Conservation (phyloP, 2,329 filamentous ascomycete species). For the Alternaria sp. region DNA sequence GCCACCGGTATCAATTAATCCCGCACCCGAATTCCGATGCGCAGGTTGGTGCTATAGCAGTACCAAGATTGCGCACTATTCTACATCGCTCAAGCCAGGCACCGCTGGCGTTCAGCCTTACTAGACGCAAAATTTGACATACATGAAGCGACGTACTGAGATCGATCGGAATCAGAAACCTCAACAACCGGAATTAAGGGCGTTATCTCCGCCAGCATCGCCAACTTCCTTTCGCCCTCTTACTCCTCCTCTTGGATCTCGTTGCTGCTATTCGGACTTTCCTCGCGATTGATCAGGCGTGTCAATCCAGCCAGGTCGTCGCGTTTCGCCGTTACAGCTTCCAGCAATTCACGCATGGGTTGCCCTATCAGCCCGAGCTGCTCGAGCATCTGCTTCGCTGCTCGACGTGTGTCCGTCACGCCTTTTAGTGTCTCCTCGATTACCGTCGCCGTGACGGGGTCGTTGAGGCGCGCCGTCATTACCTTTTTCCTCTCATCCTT, state of each 20-base stretch:
- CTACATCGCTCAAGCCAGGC: not conserved
- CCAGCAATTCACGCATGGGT: slow-evolving; percentile 11
- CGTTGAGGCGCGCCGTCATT: slow-evolving; percentile 9
- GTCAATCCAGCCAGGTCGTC: slow-evolving; percentile 9
- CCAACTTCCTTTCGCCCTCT: not conserved
- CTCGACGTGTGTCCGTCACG: slow-evolving; percentile 2
- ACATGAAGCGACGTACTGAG: not conserved
- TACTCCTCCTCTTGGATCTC: not conserved
- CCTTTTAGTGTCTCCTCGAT: slow-evolving; percentile 19
- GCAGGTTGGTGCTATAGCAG: not conserved
- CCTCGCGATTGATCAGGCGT: not conserved
- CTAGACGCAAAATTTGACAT: not conserved
- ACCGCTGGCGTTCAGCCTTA: not conserved
- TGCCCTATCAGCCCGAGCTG: slow-evolving; percentile 10
- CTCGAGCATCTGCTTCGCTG: slow-evolving; percentile 8
- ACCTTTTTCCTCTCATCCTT: slow-evolving; percentile 3
- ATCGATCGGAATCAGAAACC: not conserved
- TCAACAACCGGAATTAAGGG: not conserved
- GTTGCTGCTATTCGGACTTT: not conserved
- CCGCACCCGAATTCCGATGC: slow-evolving; percentile 4
- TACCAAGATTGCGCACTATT: not conserved
- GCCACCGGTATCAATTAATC: slow-evolving; percentile 14
- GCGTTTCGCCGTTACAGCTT: slow-evolving; percentile 9
- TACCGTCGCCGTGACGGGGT: slow-evolving; percentile 16
- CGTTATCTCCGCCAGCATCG: not conserved